phyloP scores from a whole-genome alignment of 495 filamentous ascomycete species.

The Aspergillus conjunctus region DNA sequence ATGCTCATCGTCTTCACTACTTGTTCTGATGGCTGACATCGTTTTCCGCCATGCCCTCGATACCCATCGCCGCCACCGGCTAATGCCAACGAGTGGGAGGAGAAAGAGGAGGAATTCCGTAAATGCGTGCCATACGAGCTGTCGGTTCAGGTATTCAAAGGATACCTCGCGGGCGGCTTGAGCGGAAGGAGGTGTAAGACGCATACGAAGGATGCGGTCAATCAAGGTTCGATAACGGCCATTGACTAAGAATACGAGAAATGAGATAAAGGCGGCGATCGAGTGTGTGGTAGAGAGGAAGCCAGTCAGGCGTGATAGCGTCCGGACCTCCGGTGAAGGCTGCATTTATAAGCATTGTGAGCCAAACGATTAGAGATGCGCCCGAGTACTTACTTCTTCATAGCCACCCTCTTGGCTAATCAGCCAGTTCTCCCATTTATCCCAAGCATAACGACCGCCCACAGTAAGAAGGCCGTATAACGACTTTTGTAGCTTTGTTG shows the following conservation, averaged over 20 bases:
- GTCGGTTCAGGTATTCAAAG: constrained; percentile 96
- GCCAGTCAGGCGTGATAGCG: constrained; percentile 68
- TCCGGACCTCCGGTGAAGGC: constrained; percentile 54
- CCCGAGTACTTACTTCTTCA: constrained; percentile 52
- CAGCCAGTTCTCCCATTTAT: constrained; percentile 86
- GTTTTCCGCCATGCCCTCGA: constrained; percentile 78
- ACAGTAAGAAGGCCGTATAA: constrained; percentile 85
- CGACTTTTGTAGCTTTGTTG: constrained; percentile 77
- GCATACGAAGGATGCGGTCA: constrained; percentile 82
- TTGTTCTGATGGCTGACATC: constrained; percentile 60
- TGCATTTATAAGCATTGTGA: constrained; percentile 33
- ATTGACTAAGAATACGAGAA: constrained; percentile 85
- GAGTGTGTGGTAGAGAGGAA: constrained; percentile 71
- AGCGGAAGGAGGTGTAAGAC: constrained; percentile 77
- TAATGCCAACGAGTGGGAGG: constrained; percentile 89
- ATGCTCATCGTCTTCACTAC: constrained; percentile 47
- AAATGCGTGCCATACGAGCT: constrained; percentile 98
- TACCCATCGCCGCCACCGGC: constrained; percentile 89
- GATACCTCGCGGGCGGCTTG: constrained; percentile 87
- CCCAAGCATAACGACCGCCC: constrained; percentile 84
- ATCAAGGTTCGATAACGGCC: constrained; percentile 89
- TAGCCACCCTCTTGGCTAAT: constrained; percentile 72
- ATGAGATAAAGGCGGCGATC: constrained; percentile 77
- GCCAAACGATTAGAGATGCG: neutral
- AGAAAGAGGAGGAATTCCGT: constrained; percentile 97